These are phyloP conservation scores for Fusarium sp. DNA, from an alignment of 2,329 filamentous ascomycete genomes.

Conservation along the genomic window DNA sequence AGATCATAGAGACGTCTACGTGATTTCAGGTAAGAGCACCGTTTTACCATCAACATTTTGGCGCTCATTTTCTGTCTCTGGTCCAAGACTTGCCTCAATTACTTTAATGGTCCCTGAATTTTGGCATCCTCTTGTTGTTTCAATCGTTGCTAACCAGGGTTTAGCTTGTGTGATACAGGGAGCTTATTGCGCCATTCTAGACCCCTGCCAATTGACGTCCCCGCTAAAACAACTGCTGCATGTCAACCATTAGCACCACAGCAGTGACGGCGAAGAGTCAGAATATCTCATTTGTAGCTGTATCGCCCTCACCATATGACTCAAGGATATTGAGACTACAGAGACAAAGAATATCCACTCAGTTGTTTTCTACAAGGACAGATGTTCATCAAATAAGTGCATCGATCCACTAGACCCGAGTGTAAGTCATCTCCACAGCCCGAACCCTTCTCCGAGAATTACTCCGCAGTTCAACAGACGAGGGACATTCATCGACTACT, in stretches of 20 bases:
- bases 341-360: neutral
- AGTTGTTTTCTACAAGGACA: neutral
- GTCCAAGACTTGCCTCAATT: neutral
- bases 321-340: neutral
- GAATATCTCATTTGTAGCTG: neutral
- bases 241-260: neutral
- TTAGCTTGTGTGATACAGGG: slow-evolving; percentile 20
- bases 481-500: neutral
- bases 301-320: slow-evolving; percentile 4
- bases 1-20: slow-evolving; percentile 21
- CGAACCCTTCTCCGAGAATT: slow-evolving; percentile 47
- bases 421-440: slow-evolving; percentile 4
- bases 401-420: neutral
- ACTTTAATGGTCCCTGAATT: neutral
- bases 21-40: neutral
- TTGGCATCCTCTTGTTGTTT: neutral
- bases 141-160: neutral
- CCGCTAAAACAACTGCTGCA: neutral
- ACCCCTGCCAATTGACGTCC: slow-evolving; percentile 17
- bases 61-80: neutral
- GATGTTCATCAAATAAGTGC: too few species aligned
- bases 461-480: slow-evolving; percentile 15
- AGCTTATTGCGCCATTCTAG: slow-evolving; percentile 36
- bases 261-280: neutral
- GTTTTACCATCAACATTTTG: too few species aligned